phyloP scores from a whole-genome alignment of 2,329 filamentous ascomycete species.

The Trichoderma endophyticum region DNA sequence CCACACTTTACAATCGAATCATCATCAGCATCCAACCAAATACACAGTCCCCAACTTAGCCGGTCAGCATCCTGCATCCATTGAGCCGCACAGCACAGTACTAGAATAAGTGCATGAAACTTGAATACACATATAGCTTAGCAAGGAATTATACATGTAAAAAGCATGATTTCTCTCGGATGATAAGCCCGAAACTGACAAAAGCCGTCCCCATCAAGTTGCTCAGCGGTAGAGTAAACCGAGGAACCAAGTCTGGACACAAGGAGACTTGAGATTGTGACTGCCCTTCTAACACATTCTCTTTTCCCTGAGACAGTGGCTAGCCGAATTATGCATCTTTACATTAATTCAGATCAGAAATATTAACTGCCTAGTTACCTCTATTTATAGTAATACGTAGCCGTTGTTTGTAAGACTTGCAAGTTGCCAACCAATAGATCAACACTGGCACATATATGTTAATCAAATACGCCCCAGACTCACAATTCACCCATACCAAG shows the following conservation, averaged over 20 bases:
- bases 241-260: background rate
- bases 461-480: background rate
- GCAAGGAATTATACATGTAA: background rate
- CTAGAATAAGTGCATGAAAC: background rate
- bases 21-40: background rate
- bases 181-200: background rate
- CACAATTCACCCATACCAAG: background rate
- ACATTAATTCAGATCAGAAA: background rate
- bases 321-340: background rate
- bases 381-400: background rate
- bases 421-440: background rate
- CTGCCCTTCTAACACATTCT: background rate
- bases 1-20: background rate
- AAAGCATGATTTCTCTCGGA: background rate
- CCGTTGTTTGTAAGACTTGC: background rate
- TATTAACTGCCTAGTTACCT: background rate
- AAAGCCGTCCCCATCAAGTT: background rate
- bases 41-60: background rate
- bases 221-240: background rate
- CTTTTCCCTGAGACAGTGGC: accelerated
- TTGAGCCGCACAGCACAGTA: background rate
- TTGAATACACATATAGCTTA: background rate
- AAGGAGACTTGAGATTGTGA: background rate
- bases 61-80: background rate
- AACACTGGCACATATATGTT: background rate